Evolutionary conservation across 1,284 basidiomycete genomes (phyloP).

Genomic region (Cryptococcus sp.): DNA sequence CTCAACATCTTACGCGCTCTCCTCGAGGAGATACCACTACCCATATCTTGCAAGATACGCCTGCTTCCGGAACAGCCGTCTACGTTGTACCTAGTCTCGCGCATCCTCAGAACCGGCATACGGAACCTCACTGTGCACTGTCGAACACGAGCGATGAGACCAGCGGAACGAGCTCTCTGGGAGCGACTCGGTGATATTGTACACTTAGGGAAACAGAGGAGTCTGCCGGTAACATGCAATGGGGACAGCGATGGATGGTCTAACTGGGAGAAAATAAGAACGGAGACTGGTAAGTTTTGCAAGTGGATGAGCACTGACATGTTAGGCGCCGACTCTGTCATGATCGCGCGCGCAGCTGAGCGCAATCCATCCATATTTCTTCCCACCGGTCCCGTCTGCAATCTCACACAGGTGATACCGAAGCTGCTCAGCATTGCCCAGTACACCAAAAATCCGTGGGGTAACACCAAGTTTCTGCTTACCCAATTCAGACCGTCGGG

Average conservation of each 20-base stretch:
- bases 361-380: slow-evolving; percentile 88
- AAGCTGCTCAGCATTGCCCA: slow-evolving; percentile 66
- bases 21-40: slow-evolving; percentile 72
- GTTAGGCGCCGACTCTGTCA: slow-evolving; percentile 81
- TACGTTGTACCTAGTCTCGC: slow-evolving; percentile 81
- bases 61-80: slow-evolving; percentile 81
- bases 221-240: slow-evolving; percentile 86
- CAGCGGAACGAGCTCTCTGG: slow-evolving; percentile 75
- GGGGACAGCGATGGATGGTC: slow-evolving; percentile 83
- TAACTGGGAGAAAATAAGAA: slow-evolving; percentile 74
- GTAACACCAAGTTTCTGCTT: slow-evolving; percentile 89
- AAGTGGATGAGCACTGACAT: slow-evolving; percentile 9
- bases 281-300: slow-evolving; percentile 65
- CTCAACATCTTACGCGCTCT: slow-evolving; percentile 81
- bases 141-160: slow-evolving; percentile 89
- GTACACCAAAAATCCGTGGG: slow-evolving; percentile 76
- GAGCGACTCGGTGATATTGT: slow-evolving; percentile 81
- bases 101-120: slow-evolving; percentile 84
- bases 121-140: slow-evolving; percentile 92
- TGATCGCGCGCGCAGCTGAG: slow-evolving; percentile 95
- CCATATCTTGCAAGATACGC: slow-evolving; percentile 89
- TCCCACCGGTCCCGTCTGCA: slow-evolving; percentile 65
- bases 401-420: slow-evolving; percentile 72
- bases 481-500: slow-evolving; percentile 67
- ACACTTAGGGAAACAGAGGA: slow-evolving; percentile 59